Evolutionary conservation across 345 rosid genomes (phyloP).

Genomic region (Heritiera littoralis): DNA sequence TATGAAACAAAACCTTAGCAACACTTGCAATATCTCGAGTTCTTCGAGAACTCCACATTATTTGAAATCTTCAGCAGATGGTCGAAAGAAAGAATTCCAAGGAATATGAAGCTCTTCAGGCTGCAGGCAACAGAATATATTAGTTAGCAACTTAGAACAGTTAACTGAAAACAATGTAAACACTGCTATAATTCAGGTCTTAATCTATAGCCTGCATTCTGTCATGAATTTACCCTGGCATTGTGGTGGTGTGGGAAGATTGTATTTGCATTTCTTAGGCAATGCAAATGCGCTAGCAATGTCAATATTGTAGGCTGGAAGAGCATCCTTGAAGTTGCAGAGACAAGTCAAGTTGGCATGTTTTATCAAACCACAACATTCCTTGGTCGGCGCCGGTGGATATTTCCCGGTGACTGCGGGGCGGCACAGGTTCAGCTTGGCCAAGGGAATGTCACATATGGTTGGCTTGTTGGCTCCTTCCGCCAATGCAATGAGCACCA

Average conservation of each 20-base stretch:
- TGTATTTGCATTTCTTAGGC: slow-evolving; percentile 53
- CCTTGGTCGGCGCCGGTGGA: slow-evolving; percentile 45
- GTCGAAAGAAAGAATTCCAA: not conserved
- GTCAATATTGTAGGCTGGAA: slow-evolving; percentile 46
- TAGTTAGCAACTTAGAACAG: not conserved
- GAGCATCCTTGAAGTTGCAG: slow-evolving; percentile 44
- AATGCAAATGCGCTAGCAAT: slow-evolving; percentile 48
- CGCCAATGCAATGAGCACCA: slow-evolving; percentile 29
- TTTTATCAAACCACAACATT: slow-evolving; percentile 45
- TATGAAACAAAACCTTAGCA: not conserved
- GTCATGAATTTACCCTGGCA: slow-evolving; percentile 32
- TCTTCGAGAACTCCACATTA: not conserved
- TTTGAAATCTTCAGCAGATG: not conserved
- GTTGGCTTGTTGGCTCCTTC: slow-evolving; percentile 21
- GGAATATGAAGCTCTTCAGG: not conserved
- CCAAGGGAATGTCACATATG: slow-evolving; percentile 43
- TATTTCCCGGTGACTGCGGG: slow-evolving; percentile 49
- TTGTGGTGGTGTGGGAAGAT: slow-evolving; percentile 38
- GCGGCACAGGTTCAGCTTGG: slow-evolving; percentile 39
- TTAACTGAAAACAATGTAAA: not conserved
- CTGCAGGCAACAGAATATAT: not conserved
- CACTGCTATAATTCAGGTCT: no score
- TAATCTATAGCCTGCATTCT: not conserved
- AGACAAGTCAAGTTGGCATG: slow-evolving; percentile 47
- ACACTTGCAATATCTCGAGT: not conserved